Conservation (phyloP, 2,329 filamentous ascomycete species). For the Basipetospora chlamydospora region DNA sequence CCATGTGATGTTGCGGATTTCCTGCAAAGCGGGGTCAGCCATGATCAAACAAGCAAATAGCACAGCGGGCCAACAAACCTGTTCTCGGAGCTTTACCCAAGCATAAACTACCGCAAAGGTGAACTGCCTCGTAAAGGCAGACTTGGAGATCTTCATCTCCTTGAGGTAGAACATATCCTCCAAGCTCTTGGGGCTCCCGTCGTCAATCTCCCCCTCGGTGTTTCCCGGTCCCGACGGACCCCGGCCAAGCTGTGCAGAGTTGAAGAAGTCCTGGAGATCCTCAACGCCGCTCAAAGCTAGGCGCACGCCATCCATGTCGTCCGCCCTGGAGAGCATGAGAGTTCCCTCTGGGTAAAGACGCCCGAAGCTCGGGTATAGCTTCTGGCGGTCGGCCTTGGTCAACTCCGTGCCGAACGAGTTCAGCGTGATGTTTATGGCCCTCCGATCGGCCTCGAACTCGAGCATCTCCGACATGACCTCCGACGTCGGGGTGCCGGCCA, state of each 20-base stretch:
- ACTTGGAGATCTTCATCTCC: constrained; percentile 96
- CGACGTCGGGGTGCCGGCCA: constrained; percentile 74
- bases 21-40: constrained; percentile 38
- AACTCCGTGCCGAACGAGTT: constrained; percentile 98
- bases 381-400: constrained; percentile 83
- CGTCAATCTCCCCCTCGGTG: constrained; percentile 63
- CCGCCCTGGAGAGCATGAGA: constrained; percentile 84
- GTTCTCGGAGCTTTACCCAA: constrained; percentile 94
- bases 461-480: constrained; percentile 94
- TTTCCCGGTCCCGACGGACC: constrained; percentile 63
- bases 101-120: constrained; percentile 90
- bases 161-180: constrained; percentile 99
- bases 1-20: constrained; percentile 99
- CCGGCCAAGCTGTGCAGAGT: constrained; percentile 68
- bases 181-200: constrained; percentile 59
- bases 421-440: constrained; percentile 97
- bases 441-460: constrained; percentile 89
- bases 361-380: constrained; percentile 88
- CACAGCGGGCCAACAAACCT: constrained; percentile 43
- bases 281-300: constrained; percentile 84
- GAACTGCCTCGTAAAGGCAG: constrained; percentile 90
- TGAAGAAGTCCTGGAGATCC: constrained; percentile 94
- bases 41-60: not conserved
- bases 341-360: constrained; percentile 87
- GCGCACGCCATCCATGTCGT: constrained; percentile 86